Conservation (phyloP, 192 early-diverging fungal species). For the Backusella sp. region DNA sequence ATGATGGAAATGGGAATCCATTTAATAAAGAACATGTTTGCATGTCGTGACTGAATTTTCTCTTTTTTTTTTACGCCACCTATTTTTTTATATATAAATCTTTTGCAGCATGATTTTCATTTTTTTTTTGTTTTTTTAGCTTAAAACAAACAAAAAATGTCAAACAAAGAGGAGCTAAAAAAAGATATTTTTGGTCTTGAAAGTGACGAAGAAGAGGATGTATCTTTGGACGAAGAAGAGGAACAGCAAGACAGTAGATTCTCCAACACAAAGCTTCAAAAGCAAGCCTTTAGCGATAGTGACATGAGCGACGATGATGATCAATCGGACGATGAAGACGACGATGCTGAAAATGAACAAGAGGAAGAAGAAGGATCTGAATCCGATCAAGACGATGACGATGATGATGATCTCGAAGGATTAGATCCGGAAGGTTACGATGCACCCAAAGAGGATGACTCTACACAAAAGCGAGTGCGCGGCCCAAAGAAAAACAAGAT, state of each 20-base stretch:
- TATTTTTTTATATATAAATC: background rate
- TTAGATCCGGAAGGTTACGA: constrained; percentile 24
- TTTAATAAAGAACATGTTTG: background rate
- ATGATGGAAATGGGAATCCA: background rate
- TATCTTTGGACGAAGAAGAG: constrained; percentile 15
- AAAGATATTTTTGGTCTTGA: constrained; percentile 29
- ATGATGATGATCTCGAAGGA: constrained; percentile 28
- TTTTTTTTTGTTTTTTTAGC: background rate
- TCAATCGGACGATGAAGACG: constrained; percentile 30
- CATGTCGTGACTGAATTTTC: background rate
- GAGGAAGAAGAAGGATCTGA: background rate
- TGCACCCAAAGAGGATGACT: constrained; percentile 7
- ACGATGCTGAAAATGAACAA: constrained; percentile 31
- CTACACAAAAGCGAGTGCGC: background rate
- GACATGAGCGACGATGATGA: constrained; percentile 24
- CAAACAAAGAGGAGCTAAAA: constrained; percentile 16
- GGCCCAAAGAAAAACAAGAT: constrained; percentile 38
- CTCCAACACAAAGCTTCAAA: background rate
- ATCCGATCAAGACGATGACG: constrained; percentile 17
- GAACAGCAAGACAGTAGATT: constrained; percentile 31
- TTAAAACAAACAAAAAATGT: background rate
- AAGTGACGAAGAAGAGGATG: constrained; percentile 20
- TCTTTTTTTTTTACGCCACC: constrained; percentile 1
- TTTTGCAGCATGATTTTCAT: background rate
- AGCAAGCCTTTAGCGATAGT: constrained; percentile 8